Base-by-base conservation (phyloP, 768 basidiomycete genomes). In the Collybia sp. region DNA sequence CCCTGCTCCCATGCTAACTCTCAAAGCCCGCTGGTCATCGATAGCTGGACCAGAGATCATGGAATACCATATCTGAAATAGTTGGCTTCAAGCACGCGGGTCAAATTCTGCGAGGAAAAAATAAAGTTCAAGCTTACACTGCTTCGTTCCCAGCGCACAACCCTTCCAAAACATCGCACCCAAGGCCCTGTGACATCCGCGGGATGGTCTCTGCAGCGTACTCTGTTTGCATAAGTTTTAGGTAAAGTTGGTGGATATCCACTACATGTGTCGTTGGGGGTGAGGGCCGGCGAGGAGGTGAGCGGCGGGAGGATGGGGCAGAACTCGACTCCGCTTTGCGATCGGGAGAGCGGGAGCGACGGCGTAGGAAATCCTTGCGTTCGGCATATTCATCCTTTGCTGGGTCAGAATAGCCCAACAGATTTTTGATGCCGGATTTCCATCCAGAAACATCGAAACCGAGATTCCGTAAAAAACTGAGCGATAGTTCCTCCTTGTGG, bases 101-200 rank as follows among this genome's bases (percentile, higher is more conserved):
- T 25, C 25, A 25, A 25, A 25, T 25, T 25, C 25, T 8, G 25
- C 25, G 25, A 25, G 33, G 25, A 33, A 30, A 12, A 40, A n/a
- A n/a, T n/a, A n/a, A 43, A 34, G 52, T 12, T 8, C 16, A 5
- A 15, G 58, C 76, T 57, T 52, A 77, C 77, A 64, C 63, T 30
- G 74, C 72, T 53, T 79, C 77, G 42, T 78, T 76, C 0, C 76
- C 77, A 8, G 76, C 75, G 57, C 76, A 77, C 52, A 68, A 68
- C 8, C 61, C 64, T 17, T 58, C 46, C n/a, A 56, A 61, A 30
- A 66, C 59, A 0, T 60, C 53, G 51, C 71, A 46, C 17, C 50
- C 56, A 37, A 79, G 43, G 6, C 55, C 50, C 16, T 58, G 61
- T 19, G 71, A 70, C 10, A 70, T 67, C 2, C 49, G 46, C 6